Evolutionary conservation across 306 rosid genomes (phyloP).

Genomic region (Vigna trinervia): DNA sequence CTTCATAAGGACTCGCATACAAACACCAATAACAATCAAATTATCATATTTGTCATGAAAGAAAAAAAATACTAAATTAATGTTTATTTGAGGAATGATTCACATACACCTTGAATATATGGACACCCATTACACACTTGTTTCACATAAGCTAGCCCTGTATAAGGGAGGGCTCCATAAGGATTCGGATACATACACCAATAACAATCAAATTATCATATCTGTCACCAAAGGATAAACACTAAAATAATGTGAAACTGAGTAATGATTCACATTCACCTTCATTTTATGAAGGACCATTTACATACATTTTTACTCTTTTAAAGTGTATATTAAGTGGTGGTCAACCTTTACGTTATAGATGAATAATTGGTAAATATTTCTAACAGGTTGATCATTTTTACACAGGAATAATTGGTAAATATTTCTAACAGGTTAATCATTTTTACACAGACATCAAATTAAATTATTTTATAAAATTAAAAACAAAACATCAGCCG

Average conservation of each 20-base stretch:
- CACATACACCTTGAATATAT: too few species aligned
- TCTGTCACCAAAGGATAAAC: neutral
- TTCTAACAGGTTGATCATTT: too few species aligned
- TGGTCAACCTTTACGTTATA: too few species aligned
- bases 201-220: constrained; percentile 4
- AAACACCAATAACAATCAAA: neutral
- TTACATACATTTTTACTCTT: too few species aligned
- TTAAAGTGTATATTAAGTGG: too few species aligned
- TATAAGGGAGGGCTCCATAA: neutral
- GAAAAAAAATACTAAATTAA: neutral
- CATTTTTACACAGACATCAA: neutral
- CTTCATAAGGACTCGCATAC: neutral
- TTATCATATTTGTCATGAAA: neutral
- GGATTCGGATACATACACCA: neutral
- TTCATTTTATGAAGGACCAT: too few species aligned
- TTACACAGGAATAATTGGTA: too few species aligned
- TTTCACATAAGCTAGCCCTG: too few species aligned
- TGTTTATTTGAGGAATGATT: too few species aligned
- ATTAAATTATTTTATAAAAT: neutral
- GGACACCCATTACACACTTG: too few species aligned
- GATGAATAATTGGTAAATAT: too few species aligned
- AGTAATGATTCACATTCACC: too few species aligned
- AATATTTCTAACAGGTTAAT: neutral
- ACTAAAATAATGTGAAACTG: neutral
- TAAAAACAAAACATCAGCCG: neutral